Evolutionary conservation across 225 moss, liverwort and hornwort genomes (phyloP).

Genomic region (Asterella californica): DNA sequence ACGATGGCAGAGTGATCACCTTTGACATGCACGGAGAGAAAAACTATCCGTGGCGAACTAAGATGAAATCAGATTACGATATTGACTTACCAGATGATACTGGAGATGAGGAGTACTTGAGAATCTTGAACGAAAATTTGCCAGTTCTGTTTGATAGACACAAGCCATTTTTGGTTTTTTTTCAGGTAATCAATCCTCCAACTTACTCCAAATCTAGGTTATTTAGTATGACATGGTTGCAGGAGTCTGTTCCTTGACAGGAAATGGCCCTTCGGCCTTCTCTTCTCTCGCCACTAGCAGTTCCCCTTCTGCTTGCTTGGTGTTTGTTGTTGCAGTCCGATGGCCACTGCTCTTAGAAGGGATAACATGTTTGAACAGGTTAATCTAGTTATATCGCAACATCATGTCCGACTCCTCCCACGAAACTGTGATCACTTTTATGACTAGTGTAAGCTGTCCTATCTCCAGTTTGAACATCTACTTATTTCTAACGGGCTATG

Average conservation of each 20-base stretch:
- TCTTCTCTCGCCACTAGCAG: neutral
- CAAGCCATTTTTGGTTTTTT: constrained; percentile 64
- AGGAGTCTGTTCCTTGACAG: neutral
- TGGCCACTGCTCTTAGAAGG: neutral
- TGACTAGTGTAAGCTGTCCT: neutral
- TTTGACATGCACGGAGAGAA: constrained; percentile 83
- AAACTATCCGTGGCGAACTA: constrained; percentile 82
- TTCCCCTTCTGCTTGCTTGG: neutral
- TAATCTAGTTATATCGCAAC: neutral
- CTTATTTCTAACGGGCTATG: neutral
- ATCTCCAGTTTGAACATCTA: neutral
- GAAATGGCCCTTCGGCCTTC: neutral
- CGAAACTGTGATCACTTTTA: too few species aligned
- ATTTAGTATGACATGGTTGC: neutral
- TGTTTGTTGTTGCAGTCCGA: neutral
- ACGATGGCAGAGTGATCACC: constrained; percentile 69
- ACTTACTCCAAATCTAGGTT: neutral
- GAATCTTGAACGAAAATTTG: constrained; percentile 57
- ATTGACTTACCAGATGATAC: constrained; percentile 69
- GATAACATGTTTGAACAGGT: neutral
- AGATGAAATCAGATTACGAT: constrained; percentile 46
- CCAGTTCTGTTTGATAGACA: constrained; percentile 66
- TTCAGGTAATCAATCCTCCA: constrained; percentile 49
- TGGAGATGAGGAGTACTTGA: constrained; percentile 64
- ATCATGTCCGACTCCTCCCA: too few species aligned